These are phyloP conservation scores for Kokia cookei DNA, from an alignment of 441 rosid genomes.

Conservation along the genomic window DNA sequence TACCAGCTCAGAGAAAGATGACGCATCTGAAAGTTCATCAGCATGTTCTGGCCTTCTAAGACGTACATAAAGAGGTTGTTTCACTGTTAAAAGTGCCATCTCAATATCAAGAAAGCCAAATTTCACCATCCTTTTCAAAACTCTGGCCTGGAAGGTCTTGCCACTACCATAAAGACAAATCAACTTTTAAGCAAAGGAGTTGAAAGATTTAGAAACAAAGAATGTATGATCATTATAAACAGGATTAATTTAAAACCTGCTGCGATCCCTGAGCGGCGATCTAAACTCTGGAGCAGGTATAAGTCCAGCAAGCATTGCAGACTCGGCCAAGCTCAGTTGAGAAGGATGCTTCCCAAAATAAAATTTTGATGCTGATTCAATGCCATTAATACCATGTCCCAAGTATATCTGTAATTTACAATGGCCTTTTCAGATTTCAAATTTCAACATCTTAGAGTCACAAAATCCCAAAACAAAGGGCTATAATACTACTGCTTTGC, in stretches of 20 bases:
- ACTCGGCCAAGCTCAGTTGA: conserved; percentile 25
- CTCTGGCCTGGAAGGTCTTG: conserved; percentile 28
- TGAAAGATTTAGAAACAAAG: not conserved
- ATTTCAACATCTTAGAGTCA: not conserved
- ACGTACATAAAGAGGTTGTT: conserved; percentile 13
- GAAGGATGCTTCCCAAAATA: conserved; percentile 28
- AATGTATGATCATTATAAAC: not conserved
- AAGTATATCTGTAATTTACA: conserved; percentile 24
- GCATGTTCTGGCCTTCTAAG: conserved; percentile 5
- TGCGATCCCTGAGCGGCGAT: conserved; percentile 21
- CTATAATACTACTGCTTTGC: not conserved
- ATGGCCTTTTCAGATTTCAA: not conserved
- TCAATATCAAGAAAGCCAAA: conserved; percentile 18
- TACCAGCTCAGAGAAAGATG: conserved; percentile 16
- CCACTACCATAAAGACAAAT: conserved; percentile 10
- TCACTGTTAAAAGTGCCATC: conserved; percentile 14
- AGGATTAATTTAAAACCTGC: conserved; percentile 14
- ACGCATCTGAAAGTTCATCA: conserved; percentile 6
- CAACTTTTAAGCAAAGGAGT: not conserved
- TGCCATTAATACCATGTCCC: conserved; percentile 31
- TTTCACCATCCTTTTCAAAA: conserved; percentile 30
- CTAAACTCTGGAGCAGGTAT: conserved; percentile 27
- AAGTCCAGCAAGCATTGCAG: conserved; percentile 27
- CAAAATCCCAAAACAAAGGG: not conserved
- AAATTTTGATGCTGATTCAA: conserved; percentile 23